Conservation (phyloP, 345 rosid genomes). For the Gossypium bickii region DNA sequence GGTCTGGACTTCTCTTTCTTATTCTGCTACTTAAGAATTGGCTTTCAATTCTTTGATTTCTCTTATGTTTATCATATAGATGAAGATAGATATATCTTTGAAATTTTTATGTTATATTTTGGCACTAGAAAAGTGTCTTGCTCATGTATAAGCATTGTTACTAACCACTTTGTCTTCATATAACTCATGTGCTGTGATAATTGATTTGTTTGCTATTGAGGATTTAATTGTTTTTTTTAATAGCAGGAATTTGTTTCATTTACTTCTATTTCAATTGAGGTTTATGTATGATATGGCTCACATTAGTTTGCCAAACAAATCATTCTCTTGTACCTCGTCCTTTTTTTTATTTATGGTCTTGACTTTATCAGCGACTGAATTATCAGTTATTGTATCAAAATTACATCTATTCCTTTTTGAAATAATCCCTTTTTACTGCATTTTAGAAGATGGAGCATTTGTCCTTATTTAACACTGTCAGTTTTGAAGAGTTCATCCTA, state of each 20-base stretch:
- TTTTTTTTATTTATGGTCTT: not conserved
- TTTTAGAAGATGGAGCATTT: not conserved
- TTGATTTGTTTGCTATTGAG: not conserved
- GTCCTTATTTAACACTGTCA: not conserved
- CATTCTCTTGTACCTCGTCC: not conserved
- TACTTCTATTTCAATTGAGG: not conserved
- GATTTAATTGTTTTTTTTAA: too few relatives aligned
- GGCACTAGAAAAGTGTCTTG: not conserved
- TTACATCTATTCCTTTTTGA: not conserved
- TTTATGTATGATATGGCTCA: not conserved
- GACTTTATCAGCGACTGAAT: not conserved
- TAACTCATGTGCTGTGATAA: not conserved
- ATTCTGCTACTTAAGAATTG: slow-evolving; percentile 10
- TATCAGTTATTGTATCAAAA: not conserved
- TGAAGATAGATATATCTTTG: not conserved
- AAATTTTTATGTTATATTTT: not conserved
- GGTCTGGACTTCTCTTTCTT: slow-evolving; percentile 19
- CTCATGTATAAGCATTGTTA: not conserved
- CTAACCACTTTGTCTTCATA: not conserved
- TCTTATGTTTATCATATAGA: not conserved
- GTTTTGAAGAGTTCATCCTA: not conserved
- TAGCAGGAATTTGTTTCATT: too few relatives aligned
- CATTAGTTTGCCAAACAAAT: not conserved
- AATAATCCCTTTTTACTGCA: not conserved
- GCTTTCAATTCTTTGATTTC: not conserved